Evolutionary conservation across 2,329 filamentous ascomycete genomes (phyloP).

Genomic region (Taxawa tesnikishii): DNA sequence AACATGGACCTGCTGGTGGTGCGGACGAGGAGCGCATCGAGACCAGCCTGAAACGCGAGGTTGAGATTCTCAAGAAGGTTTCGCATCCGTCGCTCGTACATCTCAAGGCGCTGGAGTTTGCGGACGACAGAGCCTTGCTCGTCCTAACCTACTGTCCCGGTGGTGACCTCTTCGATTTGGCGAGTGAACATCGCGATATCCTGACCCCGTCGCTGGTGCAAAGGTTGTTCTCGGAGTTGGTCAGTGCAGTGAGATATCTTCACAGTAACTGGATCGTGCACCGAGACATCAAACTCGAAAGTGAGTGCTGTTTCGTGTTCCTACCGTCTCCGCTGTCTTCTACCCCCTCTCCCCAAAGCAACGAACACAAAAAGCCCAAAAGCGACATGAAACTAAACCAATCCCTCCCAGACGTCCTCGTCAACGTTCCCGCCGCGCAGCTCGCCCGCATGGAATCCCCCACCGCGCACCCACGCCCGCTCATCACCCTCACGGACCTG

Average conservation of each 20-base stretch:
- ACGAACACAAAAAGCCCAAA: conserved; percentile 13
- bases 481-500: conserved; percentile 82
- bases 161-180: conserved; percentile 89
- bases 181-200: conserved; percentile 56
- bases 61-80: conserved; percentile 83
- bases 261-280: conserved; percentile 83
- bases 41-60: conserved; percentile 83
- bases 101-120: conserved; percentile 81
- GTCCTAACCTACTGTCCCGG: conserved; percentile 88
- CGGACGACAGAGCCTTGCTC: conserved; percentile 68
- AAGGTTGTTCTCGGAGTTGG: conserved; percentile 80
- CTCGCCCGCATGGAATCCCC: conserved; percentile 57
- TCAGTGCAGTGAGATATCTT: conserved; percentile 74
- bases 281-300: conserved; percentile 96
- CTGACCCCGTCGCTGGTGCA: conserved; percentile 60
- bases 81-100: conserved; percentile 84
- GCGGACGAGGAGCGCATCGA: conserved; percentile 89
- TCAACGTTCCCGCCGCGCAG: conserved; percentile 60
- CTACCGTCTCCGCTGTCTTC: background rate
- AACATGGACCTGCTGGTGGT: conserved; percentile 86
- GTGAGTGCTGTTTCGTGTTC: conserved; percentile 39
- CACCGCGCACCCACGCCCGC: conserved; percentile 63
- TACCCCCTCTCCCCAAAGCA: too few species aligned
- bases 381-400: background rate
- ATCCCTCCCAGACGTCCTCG: conserved; percentile 63